Evolutionary conservation across 2,329 filamentous ascomycete species (phyloP).

Genomic region (Fusarium transvaalense): DNA sequence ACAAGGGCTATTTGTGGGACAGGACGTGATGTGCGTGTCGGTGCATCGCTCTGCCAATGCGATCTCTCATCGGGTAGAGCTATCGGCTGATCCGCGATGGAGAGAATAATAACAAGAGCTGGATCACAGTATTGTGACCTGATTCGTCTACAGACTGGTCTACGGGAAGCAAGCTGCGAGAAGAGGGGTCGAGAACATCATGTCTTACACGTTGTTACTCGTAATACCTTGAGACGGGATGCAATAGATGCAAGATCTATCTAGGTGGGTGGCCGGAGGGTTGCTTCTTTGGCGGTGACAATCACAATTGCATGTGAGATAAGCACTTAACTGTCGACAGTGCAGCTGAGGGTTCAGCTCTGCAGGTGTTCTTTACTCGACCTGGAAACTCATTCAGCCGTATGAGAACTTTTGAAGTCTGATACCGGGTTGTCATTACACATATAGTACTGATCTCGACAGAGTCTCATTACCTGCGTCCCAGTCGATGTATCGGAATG

Average conservation of each 20-base stretch:
- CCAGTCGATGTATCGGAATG: background rate
- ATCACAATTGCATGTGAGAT: background rate
- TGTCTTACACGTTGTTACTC: conserved; percentile 20
- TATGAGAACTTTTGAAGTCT: background rate
- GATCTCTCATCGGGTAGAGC: background rate
- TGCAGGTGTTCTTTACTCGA: background rate
- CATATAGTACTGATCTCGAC: background rate
- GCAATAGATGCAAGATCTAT: conserved; percentile 12
- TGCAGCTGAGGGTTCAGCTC: background rate
- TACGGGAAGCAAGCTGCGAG: conserved; percentile 3
- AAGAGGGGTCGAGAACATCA: conserved; percentile 6
- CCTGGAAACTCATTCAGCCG: background rate
- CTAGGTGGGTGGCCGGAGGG: background rate
- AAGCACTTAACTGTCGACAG: conserved; percentile 1
- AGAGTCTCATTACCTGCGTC: background rate
- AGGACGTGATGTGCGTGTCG: background rate
- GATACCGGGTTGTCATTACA: background rate
- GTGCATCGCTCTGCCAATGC: conserved; percentile 4
- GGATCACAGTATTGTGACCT: background rate
- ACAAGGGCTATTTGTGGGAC: conserved; percentile 1
- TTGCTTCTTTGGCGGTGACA: conserved; percentile 1
- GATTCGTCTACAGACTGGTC: conserved; percentile 9
- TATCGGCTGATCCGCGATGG: background rate
- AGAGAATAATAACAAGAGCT: background rate
- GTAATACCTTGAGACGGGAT: conserved; percentile 6